These are phyloP conservation scores for Aspergillus sp. DNA, from an alignment of 2,329 filamentous ascomycete species.

Conservation along the genomic window DNA sequence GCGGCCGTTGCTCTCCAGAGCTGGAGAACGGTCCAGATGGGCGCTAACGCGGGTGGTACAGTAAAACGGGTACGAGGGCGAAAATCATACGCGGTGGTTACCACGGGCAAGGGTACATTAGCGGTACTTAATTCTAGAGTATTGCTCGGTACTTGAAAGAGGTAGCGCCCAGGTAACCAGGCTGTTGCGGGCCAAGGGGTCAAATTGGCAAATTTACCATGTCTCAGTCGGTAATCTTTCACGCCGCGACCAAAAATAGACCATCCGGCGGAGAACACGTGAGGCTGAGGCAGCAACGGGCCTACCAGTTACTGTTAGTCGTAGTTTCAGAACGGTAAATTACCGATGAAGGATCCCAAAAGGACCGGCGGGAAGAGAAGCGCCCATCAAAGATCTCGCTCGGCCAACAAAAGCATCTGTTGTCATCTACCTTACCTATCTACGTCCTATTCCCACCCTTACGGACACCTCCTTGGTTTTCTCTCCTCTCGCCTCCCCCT, in stretches of 20 bases:
- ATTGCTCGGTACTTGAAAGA: not conserved
- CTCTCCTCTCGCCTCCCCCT: not conserved
- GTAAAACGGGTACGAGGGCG: not conserved
- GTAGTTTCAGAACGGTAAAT: conserved; percentile 20
- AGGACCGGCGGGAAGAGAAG: conserved; percentile 10
- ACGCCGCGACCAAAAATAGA: conserved; percentile 22
- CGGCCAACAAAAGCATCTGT: conserved; percentile 1
- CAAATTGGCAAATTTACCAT: not conserved
- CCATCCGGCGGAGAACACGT: conserved; percentile 14
- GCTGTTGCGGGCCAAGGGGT: not conserved
- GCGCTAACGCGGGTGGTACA: not conserved
- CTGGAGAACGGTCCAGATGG: not conserved
- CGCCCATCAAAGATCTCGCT: conserved; percentile 4
- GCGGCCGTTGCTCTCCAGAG: not conserved
- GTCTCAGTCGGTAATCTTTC: conserved; percentile 13
- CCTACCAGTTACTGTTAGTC: no score
- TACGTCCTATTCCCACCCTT: not conserved
- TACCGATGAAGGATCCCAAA: conserved; percentile 7
- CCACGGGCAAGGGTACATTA: no score
- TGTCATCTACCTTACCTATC: conserved; percentile 6
- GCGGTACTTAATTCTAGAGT: not conserved
- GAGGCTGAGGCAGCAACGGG: conserved; percentile 19
- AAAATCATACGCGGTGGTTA: no score
- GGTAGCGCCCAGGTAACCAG: not conserved
- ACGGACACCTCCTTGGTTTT: not conserved